Conservation (phyloP, 805 yeast species). For the Candida nemodendra region DNA sequence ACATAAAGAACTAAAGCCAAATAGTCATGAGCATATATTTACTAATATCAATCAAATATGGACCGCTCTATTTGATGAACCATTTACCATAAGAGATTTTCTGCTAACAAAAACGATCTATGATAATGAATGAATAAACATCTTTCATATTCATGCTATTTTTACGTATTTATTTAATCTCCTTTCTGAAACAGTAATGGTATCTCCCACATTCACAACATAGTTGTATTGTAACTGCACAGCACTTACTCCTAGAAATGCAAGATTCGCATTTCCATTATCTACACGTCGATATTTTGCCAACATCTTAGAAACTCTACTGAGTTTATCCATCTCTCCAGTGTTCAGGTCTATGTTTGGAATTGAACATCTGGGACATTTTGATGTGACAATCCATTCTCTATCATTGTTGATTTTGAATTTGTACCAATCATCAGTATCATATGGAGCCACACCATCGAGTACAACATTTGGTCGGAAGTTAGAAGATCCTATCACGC, state of each 20-base stretch:
- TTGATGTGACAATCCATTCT: conserved; percentile 26
- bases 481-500: conserved; percentile 10
- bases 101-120: conserved; percentile 20
- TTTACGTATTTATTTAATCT: conserved; percentile 18
- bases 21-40: conserved; percentile 1
- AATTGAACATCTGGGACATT: conserved; percentile 29
- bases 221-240: conserved; percentile 25
- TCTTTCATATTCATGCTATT: conserved; percentile 2
- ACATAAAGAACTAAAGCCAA: conserved; percentile 1
- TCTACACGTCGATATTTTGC: conserved; percentile 25
- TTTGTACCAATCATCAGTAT: conserved; percentile 26
- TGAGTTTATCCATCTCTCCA: conserved; percentile 16
- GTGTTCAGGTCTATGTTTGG: conserved; percentile 23
- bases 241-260: conserved; percentile 24
- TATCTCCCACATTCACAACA: conserved; percentile 21
- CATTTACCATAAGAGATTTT: conserved; percentile 16
- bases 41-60: conserved; percentile 17
- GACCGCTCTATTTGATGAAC: conserved; percentile 22
- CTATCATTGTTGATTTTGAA: conserved; percentile 13
- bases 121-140: not conserved
- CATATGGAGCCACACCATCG: conserved; percentile 17
- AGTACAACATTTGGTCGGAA: conserved; percentile 28
- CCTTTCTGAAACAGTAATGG: conserved; percentile 16
- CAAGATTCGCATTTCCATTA: conserved; percentile 12
- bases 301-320: conserved; percentile 21